phyloP scores from a whole-genome alignment of 306 rosid species.

The Leucaena leucocephala region DNA sequence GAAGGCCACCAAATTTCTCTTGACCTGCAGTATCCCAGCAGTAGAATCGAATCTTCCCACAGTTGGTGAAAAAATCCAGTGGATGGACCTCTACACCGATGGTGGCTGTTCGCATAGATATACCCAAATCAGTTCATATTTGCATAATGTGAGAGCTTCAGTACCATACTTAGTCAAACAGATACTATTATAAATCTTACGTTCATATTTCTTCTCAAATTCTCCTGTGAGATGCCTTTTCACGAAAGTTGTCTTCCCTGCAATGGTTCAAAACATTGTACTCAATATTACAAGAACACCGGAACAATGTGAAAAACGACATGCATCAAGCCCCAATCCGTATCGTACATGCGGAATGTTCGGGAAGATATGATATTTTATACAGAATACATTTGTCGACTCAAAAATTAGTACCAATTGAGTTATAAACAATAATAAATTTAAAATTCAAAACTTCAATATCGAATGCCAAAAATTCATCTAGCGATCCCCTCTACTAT shows the following conservation, averaged over 20 bases:
- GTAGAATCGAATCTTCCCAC: no score
- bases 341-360: neutral
- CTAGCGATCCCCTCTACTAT: neutral
- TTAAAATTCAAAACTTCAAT: neutral
- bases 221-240: no score
- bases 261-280: neutral
- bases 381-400: no score
- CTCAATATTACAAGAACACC: neutral
- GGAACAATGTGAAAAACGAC: neutral
- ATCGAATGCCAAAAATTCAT: neutral
- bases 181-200: neutral
- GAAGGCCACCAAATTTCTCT: no score
- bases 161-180: neutral
- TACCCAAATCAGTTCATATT: neutral
- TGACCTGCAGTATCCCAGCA: no score
- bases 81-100: no score
- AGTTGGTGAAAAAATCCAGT: no score
- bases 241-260: no score
- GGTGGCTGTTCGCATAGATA: conserved; percentile 33
- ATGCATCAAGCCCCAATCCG: neutral
- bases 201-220: no score
- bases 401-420: neutral
- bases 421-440: neutral
- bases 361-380: neutral
- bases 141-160: neutral